phyloP scores from a whole-genome alignment of 2,329 filamentous ascomycete genomes.

The Exophiala aquamarina region DNA sequence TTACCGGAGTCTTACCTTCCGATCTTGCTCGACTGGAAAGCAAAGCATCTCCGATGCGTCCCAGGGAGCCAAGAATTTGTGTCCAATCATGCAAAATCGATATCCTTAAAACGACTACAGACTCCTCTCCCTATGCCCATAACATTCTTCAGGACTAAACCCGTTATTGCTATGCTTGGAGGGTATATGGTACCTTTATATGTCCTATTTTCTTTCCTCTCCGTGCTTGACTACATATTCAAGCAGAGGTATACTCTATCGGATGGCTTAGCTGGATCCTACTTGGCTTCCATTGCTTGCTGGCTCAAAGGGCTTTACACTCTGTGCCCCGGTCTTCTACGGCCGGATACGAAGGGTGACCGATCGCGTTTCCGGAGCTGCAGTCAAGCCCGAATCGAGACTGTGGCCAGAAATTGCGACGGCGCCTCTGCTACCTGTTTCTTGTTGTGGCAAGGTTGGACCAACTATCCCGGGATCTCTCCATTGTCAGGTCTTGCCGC shows the following conservation, averaged over 20 bases:
- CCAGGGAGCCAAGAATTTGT: constrained; percentile 47
- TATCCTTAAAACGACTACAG: too few species aligned
- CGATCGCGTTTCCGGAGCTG: too few species aligned
- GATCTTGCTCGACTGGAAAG: constrained; percentile 46
- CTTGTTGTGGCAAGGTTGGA: constrained; percentile 62
- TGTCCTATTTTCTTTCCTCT: constrained; percentile 37
- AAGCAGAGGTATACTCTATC: constrained; percentile 48
- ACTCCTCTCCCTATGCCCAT: too few species aligned
- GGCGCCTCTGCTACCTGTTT: constrained; percentile 51
- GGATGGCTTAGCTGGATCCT: too few species aligned
- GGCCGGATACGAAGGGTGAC: too few species aligned
- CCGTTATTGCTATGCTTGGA: constrained; percentile 25
- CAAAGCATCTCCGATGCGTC: constrained; percentile 37
- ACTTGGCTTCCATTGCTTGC: too few species aligned
- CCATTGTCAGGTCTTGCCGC: constrained; percentile 54
- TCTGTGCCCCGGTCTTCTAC: too few species aligned
- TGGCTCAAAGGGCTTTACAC: too few species aligned
- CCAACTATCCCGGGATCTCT: constrained; percentile 42
- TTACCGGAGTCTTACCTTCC: constrained; percentile 53
- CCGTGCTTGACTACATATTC: constrained; percentile 44
- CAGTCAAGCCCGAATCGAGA: too few species aligned
- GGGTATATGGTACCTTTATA: constrained; percentile 31
- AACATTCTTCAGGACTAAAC: constrained; percentile 45
- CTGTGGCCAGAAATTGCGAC: too few species aligned
- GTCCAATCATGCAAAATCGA: too few species aligned